Conservation (phyloP, 192 early-diverging fungal species). For the Glomus cerebriforme region DNA sequence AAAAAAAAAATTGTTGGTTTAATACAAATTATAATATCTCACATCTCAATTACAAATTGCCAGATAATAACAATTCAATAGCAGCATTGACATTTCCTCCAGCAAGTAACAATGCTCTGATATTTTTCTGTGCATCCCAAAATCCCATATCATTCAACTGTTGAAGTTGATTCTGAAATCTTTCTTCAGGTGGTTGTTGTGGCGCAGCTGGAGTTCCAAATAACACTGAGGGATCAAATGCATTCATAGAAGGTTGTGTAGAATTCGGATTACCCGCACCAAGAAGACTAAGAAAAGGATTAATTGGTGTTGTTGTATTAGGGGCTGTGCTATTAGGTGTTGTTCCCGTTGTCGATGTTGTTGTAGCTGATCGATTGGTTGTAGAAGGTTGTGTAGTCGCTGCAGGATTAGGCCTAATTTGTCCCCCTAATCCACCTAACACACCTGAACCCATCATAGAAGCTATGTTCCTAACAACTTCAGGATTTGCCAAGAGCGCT, state of each 20-base stretch:
- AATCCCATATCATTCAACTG: constrained; percentile 97
- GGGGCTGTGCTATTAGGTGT: constrained; percentile 33
- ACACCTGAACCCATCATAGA: constrained; percentile 36
- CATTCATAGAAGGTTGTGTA: constrained; percentile 5
- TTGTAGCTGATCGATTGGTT: not conserved
- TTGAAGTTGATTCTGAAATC: constrained; percentile 77
- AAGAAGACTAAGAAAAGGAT: constrained; percentile 50
- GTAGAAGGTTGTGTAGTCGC: constrained; percentile 34
- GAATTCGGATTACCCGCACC: constrained; percentile 39
- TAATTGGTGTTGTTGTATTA: constrained; percentile 37
- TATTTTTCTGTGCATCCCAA: constrained; percentile 84
- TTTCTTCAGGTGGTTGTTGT: constrained; percentile 61
- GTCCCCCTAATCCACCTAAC: constrained; percentile 19
- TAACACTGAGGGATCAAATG: not conserved
- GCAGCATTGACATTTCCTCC: constrained; percentile 93
- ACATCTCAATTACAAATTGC: constrained; percentile 32
- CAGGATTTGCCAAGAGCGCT: constrained; percentile 85
- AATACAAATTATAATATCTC: not conserved
- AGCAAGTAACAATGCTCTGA: constrained; percentile 80
- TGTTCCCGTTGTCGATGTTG: constrained; percentile 26
- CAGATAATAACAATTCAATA: constrained; percentile 80
- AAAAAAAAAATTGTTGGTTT: no score
- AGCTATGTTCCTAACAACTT: constrained; percentile 72
- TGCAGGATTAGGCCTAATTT: constrained; percentile 33
- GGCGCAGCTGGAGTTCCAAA: constrained; percentile 28